Conservation (phyloP, 768 basidiomycete species). For the Trametes villosa region DNA sequence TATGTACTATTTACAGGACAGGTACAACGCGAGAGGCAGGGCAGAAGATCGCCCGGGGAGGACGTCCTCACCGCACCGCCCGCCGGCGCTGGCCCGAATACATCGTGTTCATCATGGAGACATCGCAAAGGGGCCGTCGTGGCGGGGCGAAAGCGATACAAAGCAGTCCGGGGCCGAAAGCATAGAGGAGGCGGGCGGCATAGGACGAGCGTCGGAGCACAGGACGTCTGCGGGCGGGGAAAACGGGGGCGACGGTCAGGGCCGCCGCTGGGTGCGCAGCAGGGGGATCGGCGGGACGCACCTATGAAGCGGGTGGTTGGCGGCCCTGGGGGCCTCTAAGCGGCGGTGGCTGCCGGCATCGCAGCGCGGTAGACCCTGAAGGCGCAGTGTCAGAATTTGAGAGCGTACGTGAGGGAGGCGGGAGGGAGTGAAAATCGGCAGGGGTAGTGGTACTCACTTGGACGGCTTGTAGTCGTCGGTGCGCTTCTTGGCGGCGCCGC, state of each 20-base stretch:
- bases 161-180: neutral
- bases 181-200: neutral
- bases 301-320: conserved; percentile 1
- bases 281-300: neutral
- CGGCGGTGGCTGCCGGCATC: conserved; percentile 9
- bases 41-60: neutral
- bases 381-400: neutral
- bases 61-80: neutral
- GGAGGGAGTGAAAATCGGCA: too few species aligned
- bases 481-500: conserved; percentile 16
- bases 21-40: neutral
- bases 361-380: conserved; percentile 13
- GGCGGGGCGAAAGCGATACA: neutral
- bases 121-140: neutral
- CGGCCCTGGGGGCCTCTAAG: neutral
- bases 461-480: conserved; percentile 20
- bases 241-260: neutral
- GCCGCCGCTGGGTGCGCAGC: neutral
- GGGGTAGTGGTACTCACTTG: conserved; percentile 10
- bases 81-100: neutral
- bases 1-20: conserved; percentile 10
- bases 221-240: neutral
- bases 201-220: conserved; percentile 10
- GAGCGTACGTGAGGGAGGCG: neutral
- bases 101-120: conserved; percentile 4